Base-by-base conservation (phyloP, 108 stramenopile species). In the Pseudonitzschia delicatissima region DNA sequence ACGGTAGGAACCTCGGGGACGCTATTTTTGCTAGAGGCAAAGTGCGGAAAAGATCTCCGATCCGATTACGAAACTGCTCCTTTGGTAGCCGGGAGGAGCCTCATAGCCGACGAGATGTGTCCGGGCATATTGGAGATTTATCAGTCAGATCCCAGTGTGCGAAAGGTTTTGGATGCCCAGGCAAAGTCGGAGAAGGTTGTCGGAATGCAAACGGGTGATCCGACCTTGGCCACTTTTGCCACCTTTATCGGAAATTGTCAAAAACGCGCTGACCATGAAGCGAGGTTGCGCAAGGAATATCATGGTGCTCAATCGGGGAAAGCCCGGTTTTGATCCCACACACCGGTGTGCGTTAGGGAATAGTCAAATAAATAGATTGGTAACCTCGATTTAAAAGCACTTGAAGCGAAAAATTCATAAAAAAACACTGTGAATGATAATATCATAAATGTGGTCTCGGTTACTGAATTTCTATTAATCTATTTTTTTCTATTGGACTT, bases 41-140 rank as follows among this genome's bases (percentile, higher is more conserved):
- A 66, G n/a, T 48, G 47, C 47, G 32, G 17, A 33, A 21, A 33
- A 18, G 12, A 45, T 29, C 26, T 66, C 8, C 49, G 72, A 13
- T 6, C 6, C 7, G 72, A 73, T 66, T 66, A 25, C 3, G 72
- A 73, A 61, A 15, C 35, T 23, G 64, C 65, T n/a, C 72, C 72
- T 4, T 60, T 73, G 65, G 65, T 73, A 2, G 17, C 72, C n/a
- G 72, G 72, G 27, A 23, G 72, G 5, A 73, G 72, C 57, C 31
- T 73, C 5, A 35, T 66, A 2, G 72, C 58, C 36, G 65, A 66
- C n/a, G 20, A 58, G 4, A 40, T 73, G 25, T 73, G 72, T 53
- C 64, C 57, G n/a, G 64, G 48, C 4, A 28, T 64, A 8, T 31
- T 50, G 11, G 32, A 21, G 18, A 6, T 64, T 5, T 50, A 13